Evolutionary conservation across 192 early-diverging fungal genomes (phyloP).

Genomic region (Dissophora ornata): DNA sequence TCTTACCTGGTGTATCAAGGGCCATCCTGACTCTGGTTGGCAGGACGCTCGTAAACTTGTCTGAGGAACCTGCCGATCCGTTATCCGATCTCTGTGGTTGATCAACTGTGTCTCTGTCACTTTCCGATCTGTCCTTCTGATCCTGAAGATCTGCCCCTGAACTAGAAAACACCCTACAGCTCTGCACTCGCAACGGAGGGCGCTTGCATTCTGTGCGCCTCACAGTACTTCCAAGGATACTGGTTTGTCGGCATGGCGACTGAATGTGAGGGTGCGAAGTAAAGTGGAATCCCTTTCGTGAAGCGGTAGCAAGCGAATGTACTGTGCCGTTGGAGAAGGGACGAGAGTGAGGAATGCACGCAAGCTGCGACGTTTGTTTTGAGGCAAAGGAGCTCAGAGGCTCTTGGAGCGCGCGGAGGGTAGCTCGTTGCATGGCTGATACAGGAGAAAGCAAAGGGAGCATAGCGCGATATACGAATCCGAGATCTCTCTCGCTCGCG

Average conservation of each 20-base stretch:
- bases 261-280: not conserved
- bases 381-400: not conserved
- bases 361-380: not conserved
- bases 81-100: not conserved
- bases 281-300: not conserved
- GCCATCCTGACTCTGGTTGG: constrained; percentile 43
- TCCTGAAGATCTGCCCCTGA: not conserved
- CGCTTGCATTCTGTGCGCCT: not conserved
- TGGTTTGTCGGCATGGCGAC: not conserved
- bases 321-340: no score
- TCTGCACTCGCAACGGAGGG: not conserved
- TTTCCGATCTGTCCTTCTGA: not conserved
- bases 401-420: not conserved
- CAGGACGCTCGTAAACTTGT: constrained; percentile 18
- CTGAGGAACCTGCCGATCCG: constrained; percentile 9
- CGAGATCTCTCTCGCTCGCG: no score
- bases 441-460: no score
- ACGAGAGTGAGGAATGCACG: not conserved
- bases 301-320: not conserved
- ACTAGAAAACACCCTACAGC: constrained; percentile 1
- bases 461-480: no score
- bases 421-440: not conserved
- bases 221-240: not conserved
- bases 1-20: constrained; percentile 45
- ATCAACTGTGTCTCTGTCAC: not conserved